phyloP scores from a whole-genome alignment of 2,329 filamentous ascomycete genomes.

The Fusarium sp. region DNA sequence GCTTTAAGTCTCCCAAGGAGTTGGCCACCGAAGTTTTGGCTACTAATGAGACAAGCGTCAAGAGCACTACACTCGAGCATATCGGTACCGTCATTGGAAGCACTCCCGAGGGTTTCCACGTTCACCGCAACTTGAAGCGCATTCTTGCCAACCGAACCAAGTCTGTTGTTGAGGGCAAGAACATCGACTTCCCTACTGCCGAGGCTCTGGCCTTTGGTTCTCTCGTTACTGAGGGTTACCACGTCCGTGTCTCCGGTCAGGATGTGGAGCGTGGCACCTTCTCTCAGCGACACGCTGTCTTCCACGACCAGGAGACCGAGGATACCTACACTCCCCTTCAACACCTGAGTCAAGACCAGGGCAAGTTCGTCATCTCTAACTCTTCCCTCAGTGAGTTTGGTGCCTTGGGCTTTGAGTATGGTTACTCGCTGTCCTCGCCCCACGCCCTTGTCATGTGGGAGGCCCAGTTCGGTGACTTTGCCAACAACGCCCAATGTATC shows the following conservation, averaged over 20 bases:
- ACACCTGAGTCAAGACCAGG: constrained; percentile 89
- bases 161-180: constrained; percentile 89
- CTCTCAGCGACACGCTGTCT: constrained; percentile 95
- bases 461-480: constrained; percentile 99
- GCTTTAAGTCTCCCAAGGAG: constrained; percentile 99
- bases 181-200: constrained; percentile 97
- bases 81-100: constrained; percentile 84
- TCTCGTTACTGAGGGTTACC: constrained; percentile 91
- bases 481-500: constrained; percentile 99
- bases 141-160: constrained; percentile 91
- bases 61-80: constrained; percentile 76
- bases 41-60: constrained; percentile 87
- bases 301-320: constrained; percentile 97
- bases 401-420: constrained; percentile 96
- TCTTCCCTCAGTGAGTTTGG: constrained; percentile 80
- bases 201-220: constrained; percentile 96
- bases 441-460: constrained; percentile 99
- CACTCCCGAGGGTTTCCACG: constrained; percentile 84
- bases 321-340: constrained; percentile 92
- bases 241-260: constrained; percentile 97
- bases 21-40: constrained; percentile 93
- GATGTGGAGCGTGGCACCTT: constrained; percentile 99
- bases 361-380: constrained; percentile 96
- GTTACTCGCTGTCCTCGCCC: constrained; percentile 95
- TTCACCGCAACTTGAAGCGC: constrained; percentile 97